Evolutionary conservation across 495 filamentous ascomycete genomes (phyloP).

Genomic region (Rusavskia elegans): DNA sequence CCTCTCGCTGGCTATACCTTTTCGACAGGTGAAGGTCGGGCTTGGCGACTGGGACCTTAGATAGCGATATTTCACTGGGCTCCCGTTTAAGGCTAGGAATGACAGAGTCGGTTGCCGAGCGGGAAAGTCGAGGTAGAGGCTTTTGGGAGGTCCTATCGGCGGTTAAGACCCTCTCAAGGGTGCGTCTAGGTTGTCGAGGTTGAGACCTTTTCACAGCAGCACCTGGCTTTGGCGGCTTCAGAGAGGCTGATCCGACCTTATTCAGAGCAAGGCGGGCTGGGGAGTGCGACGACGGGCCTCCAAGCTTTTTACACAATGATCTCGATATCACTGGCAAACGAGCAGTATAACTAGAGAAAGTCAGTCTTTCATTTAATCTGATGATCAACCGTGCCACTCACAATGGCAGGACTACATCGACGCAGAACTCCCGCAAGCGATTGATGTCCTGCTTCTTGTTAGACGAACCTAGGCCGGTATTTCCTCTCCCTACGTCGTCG

Average conservation of each 20-base stretch:
- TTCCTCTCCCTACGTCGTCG: constrained; percentile 19
- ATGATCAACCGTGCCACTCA: constrained; percentile 26
- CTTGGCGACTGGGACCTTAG: constrained; percentile 31
- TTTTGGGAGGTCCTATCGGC: constrained; percentile 42
- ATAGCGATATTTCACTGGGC: constrained; percentile 40
- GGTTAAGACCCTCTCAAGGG: constrained; percentile 55
- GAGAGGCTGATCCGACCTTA: constrained; percentile 19
- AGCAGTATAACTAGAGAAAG: constrained; percentile 50
- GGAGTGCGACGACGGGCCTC: constrained; percentile 52
- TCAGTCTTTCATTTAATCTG: not conserved
- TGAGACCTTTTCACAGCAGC: constrained; percentile 36
- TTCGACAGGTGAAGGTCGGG: constrained; percentile 43
- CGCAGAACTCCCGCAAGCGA: constrained; percentile 62
- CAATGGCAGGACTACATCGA: constrained; percentile 89
- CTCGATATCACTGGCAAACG: constrained; percentile 69
- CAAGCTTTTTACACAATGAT: constrained; percentile 70
- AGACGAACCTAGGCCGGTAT: constrained; percentile 14
- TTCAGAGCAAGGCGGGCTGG: constrained; percentile 36
- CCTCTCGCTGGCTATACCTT: constrained; percentile 46
- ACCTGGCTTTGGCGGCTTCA: constrained; percentile 29
- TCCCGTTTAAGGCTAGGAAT: constrained; percentile 48
- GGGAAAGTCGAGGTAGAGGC: constrained; percentile 38
- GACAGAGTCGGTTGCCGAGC: constrained; percentile 49
- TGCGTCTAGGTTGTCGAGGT: constrained; percentile 35
- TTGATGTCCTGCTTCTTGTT: constrained; percentile 18